Base-by-base conservation (phyloP, 1,139 yeast genomes). In the Chernovozyma aurita region DNA sequence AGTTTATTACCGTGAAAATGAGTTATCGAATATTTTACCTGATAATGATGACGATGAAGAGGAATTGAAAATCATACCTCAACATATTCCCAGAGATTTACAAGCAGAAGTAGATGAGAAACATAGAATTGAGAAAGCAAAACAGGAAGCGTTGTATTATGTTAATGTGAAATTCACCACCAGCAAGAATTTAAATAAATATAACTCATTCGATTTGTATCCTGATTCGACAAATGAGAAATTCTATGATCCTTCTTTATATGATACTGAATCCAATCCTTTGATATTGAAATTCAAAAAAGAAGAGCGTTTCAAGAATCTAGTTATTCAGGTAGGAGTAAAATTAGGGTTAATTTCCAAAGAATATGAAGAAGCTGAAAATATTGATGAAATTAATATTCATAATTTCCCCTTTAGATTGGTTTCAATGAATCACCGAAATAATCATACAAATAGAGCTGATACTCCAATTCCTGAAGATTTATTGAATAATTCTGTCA, bases 131-230 rank as follows among this genome's bases (percentile, higher is more conserved):
- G 82, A 80, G 43, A 72, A 70, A 43, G 85, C 82, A 45, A 70
- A 73, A 34, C 90, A 84, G 48, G 97, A 90, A 53, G 87, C 85
- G 51, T 87, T 86, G 45, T 65, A 85, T 38, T 87, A 79, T 54
- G 71, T 80, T 39, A 73, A 72, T 38, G 73, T 85, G 32, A 73
- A 76, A 42, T 61, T 85, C 26, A 75, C 76, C 34, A 68, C 80
- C 2, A 54, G 61, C 6, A 52, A 61, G 3, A 75, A 79, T 35
- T 80, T 85, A 49, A 62, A 64, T 40, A 63, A 73, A 34, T 83
- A 77, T 52, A 68, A 76, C 48, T 95, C 95, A 0, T 84, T 85
- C 54, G 97, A 90, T 55, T 55, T 84, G 32, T 85, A 84, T 13
- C 80, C 85, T 13, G 82, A 80, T 53, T 69, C 73, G 11, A 62